Percentiles rank a stretch among this genome's conserved stretches.
Conservation (phyloP, 441 rosid species). For the Mallotus repandus region DNA sequence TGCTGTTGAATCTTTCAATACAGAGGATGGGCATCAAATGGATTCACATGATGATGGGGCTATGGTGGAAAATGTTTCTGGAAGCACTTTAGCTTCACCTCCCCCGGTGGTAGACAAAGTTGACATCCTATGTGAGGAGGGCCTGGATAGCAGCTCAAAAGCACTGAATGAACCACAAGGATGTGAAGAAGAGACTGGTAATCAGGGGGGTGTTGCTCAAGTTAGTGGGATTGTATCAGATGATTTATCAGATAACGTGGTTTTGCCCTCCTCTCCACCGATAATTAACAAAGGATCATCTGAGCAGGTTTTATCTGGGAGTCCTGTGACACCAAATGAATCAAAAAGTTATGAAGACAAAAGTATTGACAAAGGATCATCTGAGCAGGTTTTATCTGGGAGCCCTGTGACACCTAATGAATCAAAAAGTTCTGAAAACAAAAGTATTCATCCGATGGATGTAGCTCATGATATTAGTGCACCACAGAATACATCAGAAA, state of each 20-base stretch:
- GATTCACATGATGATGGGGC: neutral
- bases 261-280: neutral
- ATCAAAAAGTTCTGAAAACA: neutral
- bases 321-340: slow-evolving; percentile 2
- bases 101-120: neutral
- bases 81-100: slow-evolving; percentile 2
- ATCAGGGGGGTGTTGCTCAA: slow-evolving; percentile 4
- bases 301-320: slow-evolving; percentile 15
- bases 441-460: slow-evolving; percentile 9
- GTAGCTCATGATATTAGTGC: neutral
- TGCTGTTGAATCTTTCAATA: slow-evolving; percentile 23
- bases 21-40: slow-evolving; percentile 9
- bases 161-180: neutral
- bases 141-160: neutral
- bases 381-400: slow-evolving; percentile 15
- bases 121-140: neutral
- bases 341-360: neutral
- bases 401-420: slow-evolving; percentile 3
- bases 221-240: neutral
- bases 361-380: neutral
- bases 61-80: neutral
- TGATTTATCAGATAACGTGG: slow-evolving; percentile 1
- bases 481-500: neutral
- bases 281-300: neutral
- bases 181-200: neutral